These are phyloP conservation scores for Solanum lycopersicoides DNA, from an alignment of 257 asterid species.

Conservation along the genomic window DNA sequence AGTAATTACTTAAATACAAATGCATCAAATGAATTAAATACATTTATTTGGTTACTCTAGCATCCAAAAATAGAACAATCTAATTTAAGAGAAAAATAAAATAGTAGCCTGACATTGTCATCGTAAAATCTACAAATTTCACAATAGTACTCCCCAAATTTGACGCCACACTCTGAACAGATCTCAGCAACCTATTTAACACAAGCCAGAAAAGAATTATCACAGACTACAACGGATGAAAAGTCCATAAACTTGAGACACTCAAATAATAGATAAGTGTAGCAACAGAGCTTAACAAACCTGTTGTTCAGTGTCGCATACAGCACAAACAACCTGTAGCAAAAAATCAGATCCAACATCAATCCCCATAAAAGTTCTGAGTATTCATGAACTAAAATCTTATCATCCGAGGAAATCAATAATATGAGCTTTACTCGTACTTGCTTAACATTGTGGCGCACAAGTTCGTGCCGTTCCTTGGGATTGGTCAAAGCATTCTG, in stretches of 20 bases:
- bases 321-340: constrained; percentile 25
- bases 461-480: constrained; percentile 69
- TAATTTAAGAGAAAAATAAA: neutral
- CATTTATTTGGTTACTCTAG: neutral
- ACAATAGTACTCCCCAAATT: constrained; percentile 89
- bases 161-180: constrained; percentile 68
- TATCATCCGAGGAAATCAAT: neutral
- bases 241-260: neutral
- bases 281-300: neutral
- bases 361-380: neutral
- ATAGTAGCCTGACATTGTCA: constrained; percentile 50
- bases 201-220: neutral
- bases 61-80: neutral
- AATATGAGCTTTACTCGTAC: neutral
- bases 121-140: constrained; percentile 69
- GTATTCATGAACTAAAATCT: neutral
- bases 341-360: neutral
- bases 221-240: neutral
- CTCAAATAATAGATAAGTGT: neutral
- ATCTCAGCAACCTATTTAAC: constrained; percentile 39
- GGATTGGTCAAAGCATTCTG: constrained; percentile 61
- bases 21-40: neutral
- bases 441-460: constrained; percentile 24
- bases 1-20: constrained; percentile 7
- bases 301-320: constrained; percentile 31